These are phyloP conservation scores for Xylaria sp. DNA, from an alignment of 2,329 filamentous ascomycete genomes.

Conservation along the genomic window DNA sequence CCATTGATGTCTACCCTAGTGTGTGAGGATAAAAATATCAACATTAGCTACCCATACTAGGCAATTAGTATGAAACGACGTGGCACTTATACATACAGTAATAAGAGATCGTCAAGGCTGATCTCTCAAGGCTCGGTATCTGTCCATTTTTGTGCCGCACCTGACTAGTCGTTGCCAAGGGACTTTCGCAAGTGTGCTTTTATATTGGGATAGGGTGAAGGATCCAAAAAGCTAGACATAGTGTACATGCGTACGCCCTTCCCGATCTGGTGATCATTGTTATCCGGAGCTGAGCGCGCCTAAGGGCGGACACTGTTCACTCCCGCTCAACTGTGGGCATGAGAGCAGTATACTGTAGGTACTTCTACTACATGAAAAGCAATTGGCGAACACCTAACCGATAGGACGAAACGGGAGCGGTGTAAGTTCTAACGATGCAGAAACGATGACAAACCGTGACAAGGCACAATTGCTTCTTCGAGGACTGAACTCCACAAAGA, in stretches of 20 bases:
- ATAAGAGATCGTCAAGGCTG: conserved; percentile 28
- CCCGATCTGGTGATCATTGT: conserved; percentile 21
- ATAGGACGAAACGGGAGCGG: conserved; percentile 21
- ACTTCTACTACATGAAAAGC: conserved; percentile 31
- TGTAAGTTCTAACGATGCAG: conserved; percentile 23
- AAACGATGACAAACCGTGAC: conserved; percentile 34
- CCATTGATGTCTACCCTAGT: not conserved
- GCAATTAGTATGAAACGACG: conserved; percentile 23
- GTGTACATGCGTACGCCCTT: conserved; percentile 18
- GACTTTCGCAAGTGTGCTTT: conserved; percentile 18
- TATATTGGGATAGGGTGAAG: conserved; percentile 12
- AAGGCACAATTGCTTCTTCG: conserved; percentile 36
- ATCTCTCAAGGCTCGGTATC: conserved; percentile 28
- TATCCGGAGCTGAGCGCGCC: conserved; percentile 29
- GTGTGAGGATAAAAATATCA: conserved; percentile 3
- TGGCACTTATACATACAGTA: conserved; percentile 27
- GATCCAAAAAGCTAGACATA: conserved; percentile 23
- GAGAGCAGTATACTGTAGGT: conserved; percentile 6
- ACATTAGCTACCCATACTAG: conserved; percentile 18
- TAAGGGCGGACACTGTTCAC: conserved; percentile 19
- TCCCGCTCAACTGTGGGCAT: conserved; percentile 22
- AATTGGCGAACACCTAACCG: conserved; percentile 32
- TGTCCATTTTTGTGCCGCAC: conserved; percentile 1
- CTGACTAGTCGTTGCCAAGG: conserved; percentile 21
- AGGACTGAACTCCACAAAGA: conserved; percentile 36